phyloP scores from a whole-genome alignment of 352 stramenopile genomes.

The Pythium brachiatum region DNA sequence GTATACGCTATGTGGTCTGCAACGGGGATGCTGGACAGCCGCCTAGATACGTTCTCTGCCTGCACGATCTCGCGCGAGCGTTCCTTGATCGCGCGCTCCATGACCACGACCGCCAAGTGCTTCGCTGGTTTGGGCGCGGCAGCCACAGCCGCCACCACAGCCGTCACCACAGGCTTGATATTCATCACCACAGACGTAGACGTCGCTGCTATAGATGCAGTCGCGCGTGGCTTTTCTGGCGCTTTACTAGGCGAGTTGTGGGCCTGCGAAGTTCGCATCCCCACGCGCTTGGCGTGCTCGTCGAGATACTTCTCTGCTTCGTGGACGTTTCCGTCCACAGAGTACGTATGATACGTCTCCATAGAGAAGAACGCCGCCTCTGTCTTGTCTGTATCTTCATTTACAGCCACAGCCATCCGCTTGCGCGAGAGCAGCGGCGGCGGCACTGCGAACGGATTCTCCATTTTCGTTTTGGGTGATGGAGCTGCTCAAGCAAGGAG shows the following conservation, averaged over 20 bases:
- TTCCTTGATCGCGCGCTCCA: conserved; percentile 27
- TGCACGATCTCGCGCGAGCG: conserved; percentile 17
- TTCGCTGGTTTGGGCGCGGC: conserved; percentile 8
- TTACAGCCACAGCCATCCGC: conserved; percentile 22
- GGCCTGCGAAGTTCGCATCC: conserved; percentile 2
- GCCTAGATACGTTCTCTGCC: conserved; percentile 32
- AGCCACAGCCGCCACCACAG: not conserved
- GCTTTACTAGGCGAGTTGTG: not conserved
- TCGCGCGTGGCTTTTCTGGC: not conserved
- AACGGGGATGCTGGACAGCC: conserved; percentile 49
- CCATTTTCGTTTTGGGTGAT: conserved; percentile 7
- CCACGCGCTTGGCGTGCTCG: conserved; percentile 11
- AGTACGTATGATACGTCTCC: conserved; percentile 32
- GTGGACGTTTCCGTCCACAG: conserved; percentile 17
- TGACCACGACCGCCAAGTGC: conserved; percentile 36
- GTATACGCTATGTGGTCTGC: conserved; percentile 53
- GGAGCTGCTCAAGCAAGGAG: not conserved
- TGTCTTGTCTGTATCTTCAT: not conserved
- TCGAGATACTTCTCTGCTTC: conserved; percentile 14
- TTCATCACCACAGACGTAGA: conserved; percentile 5
- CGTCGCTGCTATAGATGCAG: not conserved
- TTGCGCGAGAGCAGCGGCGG: conserved; percentile 44
- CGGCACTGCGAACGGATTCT: conserved; percentile 51
- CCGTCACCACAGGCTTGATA: conserved; percentile 12
- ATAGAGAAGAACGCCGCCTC: conserved; percentile 34